Evolutionary conservation across 1,284 basidiomycete genomes (phyloP), one percentile per base, ranked within the genome.

Genomic region (Marasmius fiardii): DNA sequence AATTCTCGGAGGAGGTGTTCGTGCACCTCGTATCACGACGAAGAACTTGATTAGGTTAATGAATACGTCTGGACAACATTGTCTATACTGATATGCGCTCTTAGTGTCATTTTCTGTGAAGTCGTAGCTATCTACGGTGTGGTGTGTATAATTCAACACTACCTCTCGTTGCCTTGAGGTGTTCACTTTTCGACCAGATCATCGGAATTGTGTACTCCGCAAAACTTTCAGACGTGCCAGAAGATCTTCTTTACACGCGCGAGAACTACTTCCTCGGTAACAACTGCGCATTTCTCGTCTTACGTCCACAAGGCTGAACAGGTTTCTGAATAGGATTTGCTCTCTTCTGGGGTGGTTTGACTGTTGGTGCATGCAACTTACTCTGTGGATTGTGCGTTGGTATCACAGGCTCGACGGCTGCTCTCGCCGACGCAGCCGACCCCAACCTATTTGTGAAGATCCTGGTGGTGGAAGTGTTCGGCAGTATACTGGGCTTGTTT

Each of bases 81-180:
- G 20, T 11, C 52, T 24, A 34, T n/a, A 43, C 43, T 33, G 44
- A 51, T 24, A 20, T 20, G 45, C 34, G 31, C 7, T 10, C 45
- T 11, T 64, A 96, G 94, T 61, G 95, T 99, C 77, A 98, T 99
- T 69, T 98, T 99, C 78, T 98, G 96, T 71, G 96, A 99, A 78
- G 96, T 98, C 63, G 93, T 97, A 21, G 95, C 94, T 59, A 97
- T 97, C 67, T 97, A 96, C 72, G 95, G 91, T 55, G 92, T 94
- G 52, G 93, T 95, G 71, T 60, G 89, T 81, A 33, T 24, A 20
- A 20, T 35, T 52, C 47, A n/a, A n/a, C n/a, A 34, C 35, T 33
- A n/a, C 50, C 33, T 54, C 23, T 45, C 49, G 37, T 14, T 21
- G 16, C 51, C 21, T 51, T 24, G 28, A 34, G 43, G 45, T 35